phyloP scores from a whole-genome alignment of 1,139 yeast species.

The Geotrichum carabidarum region DNA sequence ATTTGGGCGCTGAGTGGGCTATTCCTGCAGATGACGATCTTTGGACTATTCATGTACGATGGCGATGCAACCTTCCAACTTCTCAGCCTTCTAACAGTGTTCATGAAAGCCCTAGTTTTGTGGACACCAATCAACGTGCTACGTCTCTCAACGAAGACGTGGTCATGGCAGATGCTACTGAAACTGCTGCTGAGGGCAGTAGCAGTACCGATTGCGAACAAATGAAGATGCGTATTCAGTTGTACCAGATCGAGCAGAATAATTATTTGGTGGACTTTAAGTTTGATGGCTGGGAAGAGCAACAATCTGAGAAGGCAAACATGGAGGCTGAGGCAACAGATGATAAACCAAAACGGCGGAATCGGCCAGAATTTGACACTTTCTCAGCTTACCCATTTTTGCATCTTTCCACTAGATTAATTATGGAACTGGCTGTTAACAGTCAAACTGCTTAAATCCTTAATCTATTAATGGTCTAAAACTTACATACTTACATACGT shows the following conservation, averaged over 20 bases:
- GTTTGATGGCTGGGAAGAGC: constrained; percentile 89
- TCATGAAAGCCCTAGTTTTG: constrained; percentile 20
- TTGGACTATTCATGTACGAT: constrained; percentile 95
- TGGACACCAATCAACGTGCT: constrained; percentile 11
- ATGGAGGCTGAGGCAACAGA: constrained; percentile 30
- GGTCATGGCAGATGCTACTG: constrained; percentile 7
- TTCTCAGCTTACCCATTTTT: constrained; percentile 93
- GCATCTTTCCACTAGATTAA: constrained; percentile 84
- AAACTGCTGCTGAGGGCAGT: constrained; percentile 3
- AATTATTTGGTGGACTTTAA: constrained; percentile 94
- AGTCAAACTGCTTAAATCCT: constrained; percentile 39
- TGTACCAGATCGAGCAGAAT: constrained; percentile 92
- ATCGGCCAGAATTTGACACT: constrained; percentile 44
- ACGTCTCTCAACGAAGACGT: constrained; percentile 13
- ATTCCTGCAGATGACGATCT: constrained; percentile 80
- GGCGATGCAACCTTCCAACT: constrained; percentile 65
- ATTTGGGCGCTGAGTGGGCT: constrained; percentile 96
- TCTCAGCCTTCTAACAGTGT: constrained; percentile 28
- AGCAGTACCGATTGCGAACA: constrained; percentile 41
- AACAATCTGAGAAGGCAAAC: constrained; percentile 21
- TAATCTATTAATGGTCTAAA: not conserved
- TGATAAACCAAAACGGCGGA: constrained; percentile 38
- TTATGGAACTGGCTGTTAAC: constrained; percentile 95
- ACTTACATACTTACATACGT: not conserved
- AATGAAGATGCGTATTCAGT: constrained; percentile 96